These are phyloP conservation scores for Haematococcus sp. DNA, from an alignment of 139 green algal species.

Conservation along the genomic window DNA sequence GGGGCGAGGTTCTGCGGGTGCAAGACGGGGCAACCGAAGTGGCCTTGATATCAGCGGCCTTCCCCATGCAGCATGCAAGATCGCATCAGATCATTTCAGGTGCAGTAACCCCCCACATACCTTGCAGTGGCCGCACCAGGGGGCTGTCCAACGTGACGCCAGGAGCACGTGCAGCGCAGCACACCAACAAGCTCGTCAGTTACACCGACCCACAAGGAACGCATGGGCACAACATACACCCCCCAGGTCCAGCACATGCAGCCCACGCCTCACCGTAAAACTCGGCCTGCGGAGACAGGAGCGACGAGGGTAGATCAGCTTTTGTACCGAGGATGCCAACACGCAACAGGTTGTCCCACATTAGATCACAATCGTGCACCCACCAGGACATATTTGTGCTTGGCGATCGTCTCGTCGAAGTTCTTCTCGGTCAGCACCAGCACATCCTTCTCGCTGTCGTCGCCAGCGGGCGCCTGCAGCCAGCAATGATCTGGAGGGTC, in stretches of 20 bases:
- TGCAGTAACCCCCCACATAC: constrained; percentile 19
- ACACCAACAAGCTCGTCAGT: too few species aligned
- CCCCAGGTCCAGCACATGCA: too few species aligned
- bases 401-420: constrained; percentile 54
- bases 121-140: constrained; percentile 83
- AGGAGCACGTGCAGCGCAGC: too few species aligned
- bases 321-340: not conserved
- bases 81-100: not conserved
- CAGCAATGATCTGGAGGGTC: too few species aligned
- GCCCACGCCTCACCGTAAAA: constrained; percentile 12
- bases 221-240: too few species aligned
- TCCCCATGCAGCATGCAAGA: not conserved
- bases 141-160: constrained; percentile 25
- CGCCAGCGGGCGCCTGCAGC: constrained; percentile 3
- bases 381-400: constrained; percentile 71
- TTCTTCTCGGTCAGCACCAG: constrained; percentile 69
- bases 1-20: constrained; percentile 57
- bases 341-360: not conserved
- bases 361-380: constrained; percentile 10
- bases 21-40: not conserved
- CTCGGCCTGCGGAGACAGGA: constrained; percentile 7
- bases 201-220: too few species aligned
- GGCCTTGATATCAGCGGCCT: too few species aligned
- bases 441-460: constrained; percentile 65
- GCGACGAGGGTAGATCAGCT: not conserved